A percentile compares a stretch with the other conserved stretches of the same genome.
These are phyloP conservation scores for Actinomortierella wolfii DNA, from an alignment of 371 early-diverging fungal genomes.

Conservation along the genomic window DNA sequence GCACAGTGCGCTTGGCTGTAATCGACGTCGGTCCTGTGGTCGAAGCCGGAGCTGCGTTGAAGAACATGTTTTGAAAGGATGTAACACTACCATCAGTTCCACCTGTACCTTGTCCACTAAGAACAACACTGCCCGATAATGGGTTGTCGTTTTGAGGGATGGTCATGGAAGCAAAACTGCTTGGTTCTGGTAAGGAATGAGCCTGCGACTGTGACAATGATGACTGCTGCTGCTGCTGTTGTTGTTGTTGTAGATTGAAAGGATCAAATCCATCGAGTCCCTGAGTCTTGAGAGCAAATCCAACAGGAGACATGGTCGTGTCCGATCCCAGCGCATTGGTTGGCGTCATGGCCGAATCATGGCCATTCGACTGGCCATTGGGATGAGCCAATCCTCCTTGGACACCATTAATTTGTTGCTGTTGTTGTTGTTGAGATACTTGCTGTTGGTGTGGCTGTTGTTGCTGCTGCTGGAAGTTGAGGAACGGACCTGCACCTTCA, in stretches of 20 bases:
- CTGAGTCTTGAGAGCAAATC: background rate
- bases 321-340: background rate
- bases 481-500: slow-evolving; percentile 4
- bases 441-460: slow-evolving; percentile 11
- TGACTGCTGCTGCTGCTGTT: slow-evolving; percentile 11
- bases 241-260: background rate
- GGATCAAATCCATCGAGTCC: background rate
- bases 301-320: background rate
- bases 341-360: slow-evolving; percentile 3
- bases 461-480: background rate
- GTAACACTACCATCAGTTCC: background rate
- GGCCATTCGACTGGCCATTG: slow-evolving; percentile 9
- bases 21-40: slow-evolving; percentile 31
- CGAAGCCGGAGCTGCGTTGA: slow-evolving; percentile 13
- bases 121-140: background rate
- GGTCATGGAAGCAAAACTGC: background rate
- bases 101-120: background rate
- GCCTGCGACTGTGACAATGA: background rate
- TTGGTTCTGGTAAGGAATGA: too few species aligned
- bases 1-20: slow-evolving; percentile 18
- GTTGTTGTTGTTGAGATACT: slow-evolving; percentile 1
- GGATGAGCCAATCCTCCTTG: background rate
- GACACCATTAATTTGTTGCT: background rate
- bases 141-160: slow-evolving; percentile 4
- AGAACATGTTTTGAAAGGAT: slow-evolving; percentile 13